Evolutionary conservation across 106 monocot species (phyloP), one percentile per base, ranked within the genome.

Genomic region (Allium cepa): DNA sequence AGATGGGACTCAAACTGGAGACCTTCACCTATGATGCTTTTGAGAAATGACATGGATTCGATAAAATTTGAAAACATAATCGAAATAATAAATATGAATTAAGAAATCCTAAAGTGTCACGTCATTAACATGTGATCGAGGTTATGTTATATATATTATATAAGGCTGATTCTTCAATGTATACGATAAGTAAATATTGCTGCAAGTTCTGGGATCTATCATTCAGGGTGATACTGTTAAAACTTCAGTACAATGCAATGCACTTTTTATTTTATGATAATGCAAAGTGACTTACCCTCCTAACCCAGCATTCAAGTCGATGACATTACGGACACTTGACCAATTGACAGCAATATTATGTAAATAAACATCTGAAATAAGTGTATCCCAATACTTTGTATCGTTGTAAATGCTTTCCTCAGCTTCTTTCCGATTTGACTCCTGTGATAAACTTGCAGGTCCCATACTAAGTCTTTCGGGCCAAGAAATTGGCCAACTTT

Each of bases 251-350:
- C 60, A 14, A 36, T 5, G 3, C 36, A 36, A 60, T 22, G 18
- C 26, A 60, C 13, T 6, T 10, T 8, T 4, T 8, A 46, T 11
- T 46, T 6, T n/a, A 60, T 60, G 60, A 58, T 10, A 9, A 11
- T 18, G 8, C 15, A 58, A 18, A 60, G 26, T 17, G 17, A 11
- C 81, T 72, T 90, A 99, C 92, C 89, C 92, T 76, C 97, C 92
- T 79, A 79, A 87, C 49, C 80, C 79, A 79, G 92, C 92, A 83
- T 93, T 92, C 90, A 99, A 82, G 49, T 99, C 92, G 82, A 99
- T 92, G 10, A 99, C 92, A 72, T 99, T 93, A 51, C 87, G 84
- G 49, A 93, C 78, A 63, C 65, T 75, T 17, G 87, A 81, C 92
- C 97, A 99, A 64, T 87, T 81, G 75, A 99, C 81, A 28, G 56